Evolutionary conservation across 495 filamentous ascomycete species (phyloP).

Genomic region (Aspergillus mulundensis): DNA sequence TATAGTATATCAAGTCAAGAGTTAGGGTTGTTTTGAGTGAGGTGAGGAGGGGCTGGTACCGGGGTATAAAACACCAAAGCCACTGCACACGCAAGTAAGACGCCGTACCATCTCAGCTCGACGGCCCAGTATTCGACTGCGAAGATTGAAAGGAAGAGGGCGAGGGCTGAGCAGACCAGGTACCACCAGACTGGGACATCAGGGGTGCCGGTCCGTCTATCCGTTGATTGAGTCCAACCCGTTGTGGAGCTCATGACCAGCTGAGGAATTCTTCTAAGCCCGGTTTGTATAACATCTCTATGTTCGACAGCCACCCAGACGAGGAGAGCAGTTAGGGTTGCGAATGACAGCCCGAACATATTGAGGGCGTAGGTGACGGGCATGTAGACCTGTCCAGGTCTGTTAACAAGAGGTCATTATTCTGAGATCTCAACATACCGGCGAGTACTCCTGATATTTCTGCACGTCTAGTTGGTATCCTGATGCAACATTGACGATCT

Average conservation of each 20-base stretch:
- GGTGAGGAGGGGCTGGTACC: constrained; percentile 32
- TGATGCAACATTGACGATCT: constrained; percentile 55
- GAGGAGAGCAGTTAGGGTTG: constrained; percentile 63
- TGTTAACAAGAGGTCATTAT: not conserved
- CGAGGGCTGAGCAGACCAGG: constrained; percentile 59
- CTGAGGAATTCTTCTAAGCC: no score
- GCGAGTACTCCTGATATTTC: constrained; percentile 70
- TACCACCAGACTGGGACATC: constrained; percentile 59
- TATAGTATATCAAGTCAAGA: constrained; percentile 18
- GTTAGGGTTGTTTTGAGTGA: constrained; percentile 22
- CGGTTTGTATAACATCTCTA: constrained; percentile 21
- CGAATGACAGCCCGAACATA: constrained; percentile 73
- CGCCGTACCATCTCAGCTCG: constrained; percentile 62
- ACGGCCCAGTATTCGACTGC: constrained; percentile 72
- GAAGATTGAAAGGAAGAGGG: constrained; percentile 72
- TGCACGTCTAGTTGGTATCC: constrained; percentile 67
- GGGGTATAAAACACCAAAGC: constrained; percentile 51
- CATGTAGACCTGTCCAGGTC: constrained; percentile 55
- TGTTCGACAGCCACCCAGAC: constrained; percentile 60
- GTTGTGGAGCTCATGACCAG: no score
- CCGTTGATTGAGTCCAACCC: no score
- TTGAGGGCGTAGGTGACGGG: constrained; percentile 79
- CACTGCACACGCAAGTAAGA: constrained; percentile 70
- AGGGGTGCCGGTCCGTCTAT: no score
- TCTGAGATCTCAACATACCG: constrained; percentile 10